These are phyloP conservation scores for Coemansia sp. DNA, from an alignment of 192 early-diverging fungal genomes.

Conservation along the genomic window DNA sequence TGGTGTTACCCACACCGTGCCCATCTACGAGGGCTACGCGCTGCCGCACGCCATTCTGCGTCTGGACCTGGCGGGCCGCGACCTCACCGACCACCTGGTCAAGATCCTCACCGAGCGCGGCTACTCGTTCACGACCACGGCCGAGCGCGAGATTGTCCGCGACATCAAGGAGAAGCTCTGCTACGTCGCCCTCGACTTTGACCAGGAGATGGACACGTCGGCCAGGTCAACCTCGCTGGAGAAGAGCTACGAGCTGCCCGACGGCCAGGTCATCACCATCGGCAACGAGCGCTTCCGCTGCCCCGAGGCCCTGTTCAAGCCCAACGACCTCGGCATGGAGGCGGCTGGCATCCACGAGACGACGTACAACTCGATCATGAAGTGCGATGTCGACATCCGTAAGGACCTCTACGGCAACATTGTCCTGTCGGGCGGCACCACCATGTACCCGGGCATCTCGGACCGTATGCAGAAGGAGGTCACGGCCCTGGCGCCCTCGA, in stretches of 20 bases:
- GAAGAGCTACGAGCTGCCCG: conserved; percentile 97
- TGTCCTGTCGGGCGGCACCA: conserved; percentile 93
- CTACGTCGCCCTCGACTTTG: conserved; percentile 97
- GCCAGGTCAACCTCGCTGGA: conserved; percentile 86
- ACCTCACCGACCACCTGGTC: conserved; percentile 92
- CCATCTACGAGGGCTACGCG: conserved; percentile 96
- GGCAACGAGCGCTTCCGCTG: conserved; percentile 97
- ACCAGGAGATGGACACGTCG: conserved; percentile 96
- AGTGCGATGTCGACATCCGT: conserved; percentile 95
- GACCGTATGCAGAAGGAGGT: conserved; percentile 99
- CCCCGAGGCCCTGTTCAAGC: conserved; percentile 98
- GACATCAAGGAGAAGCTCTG: conserved; percentile 99
- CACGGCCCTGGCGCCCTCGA: conserved; percentile 87
- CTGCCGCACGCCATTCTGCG: conserved; percentile 94
- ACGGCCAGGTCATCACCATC: conserved; percentile 97
- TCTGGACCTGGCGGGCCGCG: conserved; percentile 95
- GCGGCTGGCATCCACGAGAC: conserved; percentile 93
- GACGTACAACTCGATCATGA: conserved; percentile 95
- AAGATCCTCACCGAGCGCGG: conserved; percentile 93
- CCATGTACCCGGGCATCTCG: conserved; percentile 96
- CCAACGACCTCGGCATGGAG: conserved; percentile 85
- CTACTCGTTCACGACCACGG: conserved; percentile 91
- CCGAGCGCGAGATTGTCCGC: conserved; percentile 97
- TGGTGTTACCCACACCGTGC: conserved; percentile 96
- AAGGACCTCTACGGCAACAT: conserved; percentile 95